Base-by-base conservation (phyloP, 2,329 filamentous ascomycete species). In the Colletotrichum sp. region DNA sequence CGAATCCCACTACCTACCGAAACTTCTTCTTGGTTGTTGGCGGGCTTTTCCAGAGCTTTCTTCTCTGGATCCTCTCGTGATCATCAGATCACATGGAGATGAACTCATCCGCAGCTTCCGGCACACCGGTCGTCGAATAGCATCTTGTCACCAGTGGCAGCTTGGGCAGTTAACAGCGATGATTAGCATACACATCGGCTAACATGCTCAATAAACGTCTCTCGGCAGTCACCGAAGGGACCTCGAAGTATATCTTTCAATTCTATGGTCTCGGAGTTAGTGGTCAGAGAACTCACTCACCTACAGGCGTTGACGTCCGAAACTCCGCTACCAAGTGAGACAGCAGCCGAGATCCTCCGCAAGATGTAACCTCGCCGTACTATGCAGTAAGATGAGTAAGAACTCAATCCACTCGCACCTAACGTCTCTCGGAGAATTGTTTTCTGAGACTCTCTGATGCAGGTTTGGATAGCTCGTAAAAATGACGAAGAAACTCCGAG, bases 71-170 rank as follows among this genome's bases (percentile, higher is more conserved):
- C 61, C 15, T 72, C 48, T 63, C 72, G 48, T 43, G 48, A 67
- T 71, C 34, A 48, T 72, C 68, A 52, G 63, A 72, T 61, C 68
- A 75, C 68, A 75, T 32, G 69, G 43, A 26, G 36, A 72, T 36
- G 63, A 72, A 61, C 36, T 39, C 18, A 67, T 67, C 72, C 72
- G 72, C 15, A 13, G 34, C 67, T 74, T 74, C 67, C 72, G 72
- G 36, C n/a, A 7, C 15, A 43, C 32, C 24, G 26, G 28, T 21
- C 6, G 32, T 8, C 32, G 13, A 34, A 5, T 21, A 18, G 24
- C 7, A 32, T 36, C 24, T 30, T 59, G 55, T 30, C 26, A 30
- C 55, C 21, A 18, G 18, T 30, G 55, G 24, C 26, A 24, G 57
- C 21, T 60, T 60, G 26, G 26, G 26, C n/a, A 32, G 26, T 13